Percentiles rank a stretch among this genome's conserved stretches.
Conservation (phyloP, 441 rosid genomes). For the Iberis amara region DNA sequence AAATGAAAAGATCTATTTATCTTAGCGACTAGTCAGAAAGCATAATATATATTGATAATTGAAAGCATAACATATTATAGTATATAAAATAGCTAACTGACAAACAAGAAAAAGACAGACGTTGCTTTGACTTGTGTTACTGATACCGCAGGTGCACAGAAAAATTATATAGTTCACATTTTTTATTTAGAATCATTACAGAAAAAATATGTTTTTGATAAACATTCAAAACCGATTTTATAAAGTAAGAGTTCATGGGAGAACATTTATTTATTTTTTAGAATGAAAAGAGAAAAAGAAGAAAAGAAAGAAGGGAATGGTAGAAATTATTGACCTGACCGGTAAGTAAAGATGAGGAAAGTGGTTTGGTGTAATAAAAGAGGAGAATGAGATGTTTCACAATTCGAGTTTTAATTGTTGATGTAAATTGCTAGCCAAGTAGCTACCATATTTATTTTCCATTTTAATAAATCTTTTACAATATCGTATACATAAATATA, state of each 20-base stretch:
- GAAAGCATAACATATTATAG: slow-evolving; percentile 24
- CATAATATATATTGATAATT: too few relatives aligned
- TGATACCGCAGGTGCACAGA: not conserved
- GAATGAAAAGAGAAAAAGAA: not conserved
- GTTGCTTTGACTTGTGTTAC: slow-evolving; percentile 24
- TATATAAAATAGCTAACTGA: slow-evolving; percentile 24
- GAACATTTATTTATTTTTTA: too few relatives aligned
- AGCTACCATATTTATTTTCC: slow-evolving; percentile 1
- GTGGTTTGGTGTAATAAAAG: slow-evolving; percentile 27
- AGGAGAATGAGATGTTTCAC: slow-evolving; percentile 26
- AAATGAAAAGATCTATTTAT: not conserved
- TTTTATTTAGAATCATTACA: too few relatives aligned
- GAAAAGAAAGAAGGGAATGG: not conserved
- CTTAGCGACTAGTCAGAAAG: too few relatives aligned
- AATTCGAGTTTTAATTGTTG: slow-evolving; percentile 2
- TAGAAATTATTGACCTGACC: slow-evolving; percentile 25
- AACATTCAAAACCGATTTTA: not conserved
- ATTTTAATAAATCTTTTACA: not conserved
- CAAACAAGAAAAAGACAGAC: slow-evolving; percentile 24
- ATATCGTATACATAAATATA: not conserved
- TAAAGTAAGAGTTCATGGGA: not conserved
- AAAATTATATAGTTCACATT: too few relatives aligned
- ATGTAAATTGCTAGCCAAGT: slow-evolving; percentile 24
- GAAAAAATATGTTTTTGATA: too few relatives aligned
- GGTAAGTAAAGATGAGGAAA: slow-evolving; percentile 30